These are phyloP conservation scores for Marsdenia floribunda DNA, from an alignment of 257 asterid genomes.

Conservation along the genomic window DNA sequence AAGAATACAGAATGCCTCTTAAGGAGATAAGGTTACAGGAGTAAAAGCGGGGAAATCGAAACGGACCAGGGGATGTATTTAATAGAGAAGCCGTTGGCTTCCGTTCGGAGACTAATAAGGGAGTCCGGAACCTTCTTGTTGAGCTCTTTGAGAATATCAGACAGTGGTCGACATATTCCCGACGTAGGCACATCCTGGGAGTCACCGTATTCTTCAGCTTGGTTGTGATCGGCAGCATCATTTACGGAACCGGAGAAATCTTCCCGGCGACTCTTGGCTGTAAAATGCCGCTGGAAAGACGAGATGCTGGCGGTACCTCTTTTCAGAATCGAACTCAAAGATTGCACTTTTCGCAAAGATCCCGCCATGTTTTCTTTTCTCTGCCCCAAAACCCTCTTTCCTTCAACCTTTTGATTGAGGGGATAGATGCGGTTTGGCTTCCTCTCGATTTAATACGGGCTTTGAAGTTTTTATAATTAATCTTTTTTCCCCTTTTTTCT, in stretches of 20 bases:
- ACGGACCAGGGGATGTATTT: conserved; percentile 73
- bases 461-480: background rate
- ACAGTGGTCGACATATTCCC: conserved; percentile 65
- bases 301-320: background rate
- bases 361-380: background rate
- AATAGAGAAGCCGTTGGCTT: conserved; percentile 42
- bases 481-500: background rate
- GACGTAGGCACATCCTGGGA: conserved; percentile 31
- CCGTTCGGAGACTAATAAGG: conserved; percentile 42
- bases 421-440: background rate
- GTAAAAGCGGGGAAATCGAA: background rate
- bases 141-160: conserved; percentile 59
- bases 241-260: background rate
- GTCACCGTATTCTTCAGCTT: conserved; percentile 24
- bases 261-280: conserved; percentile 14
- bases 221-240: background rate
- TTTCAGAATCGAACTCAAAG: background rate
- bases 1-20: background rate
- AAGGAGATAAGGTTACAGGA: background rate
- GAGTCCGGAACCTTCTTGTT: conserved; percentile 83
- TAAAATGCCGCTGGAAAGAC: conserved; percentile 2
- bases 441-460: background rate
- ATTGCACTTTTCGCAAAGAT: conserved; percentile 2
- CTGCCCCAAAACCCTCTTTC: background rate
- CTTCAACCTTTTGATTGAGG: background rate